These are phyloP conservation scores for Candida rishiriensis DNA, from an alignment of 805 yeast species.

Conservation along the genomic window DNA sequence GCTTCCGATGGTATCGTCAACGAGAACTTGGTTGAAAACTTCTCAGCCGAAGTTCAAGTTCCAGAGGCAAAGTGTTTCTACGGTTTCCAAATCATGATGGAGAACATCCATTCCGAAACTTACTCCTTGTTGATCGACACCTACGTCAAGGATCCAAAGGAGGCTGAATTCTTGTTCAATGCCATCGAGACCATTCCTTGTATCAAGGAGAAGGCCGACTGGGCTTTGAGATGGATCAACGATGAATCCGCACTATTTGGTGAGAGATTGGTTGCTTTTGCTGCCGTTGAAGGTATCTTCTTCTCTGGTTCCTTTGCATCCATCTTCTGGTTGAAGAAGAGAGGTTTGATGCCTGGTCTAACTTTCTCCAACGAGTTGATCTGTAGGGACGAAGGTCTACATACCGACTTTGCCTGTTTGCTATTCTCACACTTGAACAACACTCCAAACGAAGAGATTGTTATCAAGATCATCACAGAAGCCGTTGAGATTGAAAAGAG, in stretches of 20 bases:
- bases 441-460: conserved; percentile 77
- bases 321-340: conserved; percentile 97
- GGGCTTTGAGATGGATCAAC: conserved; percentile 97
- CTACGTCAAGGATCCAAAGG: conserved; percentile 93
- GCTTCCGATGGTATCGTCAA: conserved; percentile 98
- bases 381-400: conserved; percentile 98
- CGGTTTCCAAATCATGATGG: conserved; percentile 99
- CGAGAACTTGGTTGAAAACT: conserved; percentile 95
- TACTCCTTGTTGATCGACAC: conserved; percentile 93
- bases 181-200: conserved; percentile 96
- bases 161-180: conserved; percentile 83
- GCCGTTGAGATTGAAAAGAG: conserved; percentile 94
- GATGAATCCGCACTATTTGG: conserved; percentile 86
- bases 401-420: conserved; percentile 96
- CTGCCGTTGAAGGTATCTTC: conserved; percentile 98
- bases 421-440: conserved; percentile 88
- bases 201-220: conserved; percentile 94
- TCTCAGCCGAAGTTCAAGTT: conserved; percentile 93
- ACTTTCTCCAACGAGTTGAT: conserved; percentile 97
- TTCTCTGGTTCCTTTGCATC: conserved; percentile 98
- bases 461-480: conserved; percentile 84
- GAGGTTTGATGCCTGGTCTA: conserved; percentile 98
- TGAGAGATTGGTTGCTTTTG: conserved; percentile 96
- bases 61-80: conserved; percentile 99
- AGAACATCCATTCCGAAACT: conserved; percentile 96